Evolutionary conservation across 2,329 filamentous ascomycete species (phyloP).

Genomic region (Beauveria sp.): DNA sequence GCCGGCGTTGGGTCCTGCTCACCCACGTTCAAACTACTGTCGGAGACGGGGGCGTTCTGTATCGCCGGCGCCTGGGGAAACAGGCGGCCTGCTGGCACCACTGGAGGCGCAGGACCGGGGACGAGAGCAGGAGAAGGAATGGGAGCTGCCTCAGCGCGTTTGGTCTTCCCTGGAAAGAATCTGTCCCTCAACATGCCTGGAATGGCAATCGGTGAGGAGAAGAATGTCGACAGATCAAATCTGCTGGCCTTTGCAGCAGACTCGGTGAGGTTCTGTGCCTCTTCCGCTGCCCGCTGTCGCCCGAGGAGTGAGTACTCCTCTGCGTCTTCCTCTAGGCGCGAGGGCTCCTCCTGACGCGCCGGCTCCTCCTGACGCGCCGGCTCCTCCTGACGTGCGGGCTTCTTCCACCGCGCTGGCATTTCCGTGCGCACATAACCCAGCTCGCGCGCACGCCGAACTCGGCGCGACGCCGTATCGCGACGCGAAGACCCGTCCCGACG

Average conservation of each 20-base stretch:
- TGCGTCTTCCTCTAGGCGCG: constrained; percentile 9
- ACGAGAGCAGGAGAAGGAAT: constrained; percentile 8
- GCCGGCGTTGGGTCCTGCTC: too few species aligned
- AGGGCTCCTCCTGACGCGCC: neutral
- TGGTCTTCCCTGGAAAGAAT: constrained; percentile 20
- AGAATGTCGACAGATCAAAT: constrained; percentile 47
- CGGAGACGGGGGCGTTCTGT: neutral
- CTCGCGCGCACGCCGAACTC: too few species aligned
- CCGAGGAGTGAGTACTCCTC: constrained; percentile 41
- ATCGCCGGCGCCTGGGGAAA: constrained; percentile 26
- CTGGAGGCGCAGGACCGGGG: constrained; percentile 9
- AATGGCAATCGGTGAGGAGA: constrained; percentile 46
- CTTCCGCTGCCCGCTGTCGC: constrained; percentile 15
- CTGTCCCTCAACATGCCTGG: constrained; percentile 27
- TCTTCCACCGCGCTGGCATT: too few species aligned
- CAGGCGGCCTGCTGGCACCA: constrained; percentile 30
- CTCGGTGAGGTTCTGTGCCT: constrained; percentile 11
- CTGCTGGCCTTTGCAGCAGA: constrained; percentile 23
- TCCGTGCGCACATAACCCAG: too few species aligned
- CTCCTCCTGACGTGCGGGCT: neutral
- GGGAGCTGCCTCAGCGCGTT: constrained; percentile 12
- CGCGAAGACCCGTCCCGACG: too few species aligned
- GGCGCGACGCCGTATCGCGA: too few species aligned
- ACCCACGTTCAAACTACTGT: neutral
- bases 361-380: neutral